phyloP scores from a whole-genome alignment of 192 early-diverging fungal species.

The Piromyces finnis region DNA sequence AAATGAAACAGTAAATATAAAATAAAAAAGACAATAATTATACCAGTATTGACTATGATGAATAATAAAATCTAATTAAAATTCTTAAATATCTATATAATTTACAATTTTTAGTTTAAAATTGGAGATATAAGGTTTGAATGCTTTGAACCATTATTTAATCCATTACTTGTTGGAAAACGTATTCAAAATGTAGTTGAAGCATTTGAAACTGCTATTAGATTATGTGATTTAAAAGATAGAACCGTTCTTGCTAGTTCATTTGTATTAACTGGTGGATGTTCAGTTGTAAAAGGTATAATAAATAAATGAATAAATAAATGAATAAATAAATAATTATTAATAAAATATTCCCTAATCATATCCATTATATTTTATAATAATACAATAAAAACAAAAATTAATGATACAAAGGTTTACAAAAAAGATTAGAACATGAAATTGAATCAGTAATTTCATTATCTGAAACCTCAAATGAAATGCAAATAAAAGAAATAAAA shows the following conservation, averaged over 20 bases:
- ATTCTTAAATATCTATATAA: too few species aligned
- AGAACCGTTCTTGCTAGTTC: constrained; percentile 69
- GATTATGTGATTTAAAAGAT: constrained; percentile 50
- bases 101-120: constrained; percentile 24
- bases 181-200: constrained; percentile 26
- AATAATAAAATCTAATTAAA: too few species aligned
- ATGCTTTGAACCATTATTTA: constrained; percentile 52
- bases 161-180: constrained; percentile 28
- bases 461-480: constrained; percentile 71
- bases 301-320: too few species aligned
- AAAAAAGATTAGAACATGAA: constrained; percentile 49
- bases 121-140: constrained; percentile 40
- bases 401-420: constrained; percentile 30
- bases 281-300: constrained; percentile 19
- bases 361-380: too few species aligned
- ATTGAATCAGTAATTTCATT: constrained; percentile 37
- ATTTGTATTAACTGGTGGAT: constrained; percentile 72
- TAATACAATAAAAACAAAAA: too few species aligned
- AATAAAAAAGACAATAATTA: neutral
- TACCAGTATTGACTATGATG: neutral
- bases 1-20: neutral
- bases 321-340: too few species aligned
- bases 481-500: constrained; percentile 65
- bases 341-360: too few species aligned
- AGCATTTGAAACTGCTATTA: constrained; percentile 42